Conservation (phyloP, 2,329 filamentous ascomycete species). For the Lachnellula arida region DNA sequence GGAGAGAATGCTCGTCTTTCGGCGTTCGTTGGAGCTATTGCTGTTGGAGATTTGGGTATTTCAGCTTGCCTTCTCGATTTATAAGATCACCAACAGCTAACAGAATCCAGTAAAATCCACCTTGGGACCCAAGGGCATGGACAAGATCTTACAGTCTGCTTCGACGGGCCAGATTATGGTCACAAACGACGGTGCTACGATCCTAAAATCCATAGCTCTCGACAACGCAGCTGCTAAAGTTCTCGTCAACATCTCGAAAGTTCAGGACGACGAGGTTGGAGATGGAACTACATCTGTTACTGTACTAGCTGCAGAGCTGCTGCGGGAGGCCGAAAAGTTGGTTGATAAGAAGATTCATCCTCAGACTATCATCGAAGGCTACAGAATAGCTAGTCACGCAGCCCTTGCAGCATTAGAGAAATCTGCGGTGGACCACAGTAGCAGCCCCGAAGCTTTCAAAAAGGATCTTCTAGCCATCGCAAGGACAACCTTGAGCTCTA, state of each 20-base stretch:
- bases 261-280: slow-evolving; percentile 97
- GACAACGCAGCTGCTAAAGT: slow-evolving; percentile 99
- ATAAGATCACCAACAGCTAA: slow-evolving; percentile 6
- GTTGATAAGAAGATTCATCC: slow-evolving; percentile 98
- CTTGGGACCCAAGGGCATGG: slow-evolving; percentile 96
- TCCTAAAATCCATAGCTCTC: slow-evolving; percentile 95
- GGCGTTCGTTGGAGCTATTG: slow-evolving; percentile 97
- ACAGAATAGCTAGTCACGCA: slow-evolving; percentile 91
- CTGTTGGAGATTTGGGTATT: slow-evolving; percentile 73
- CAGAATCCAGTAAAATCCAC: slow-evolving; percentile 77
- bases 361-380: slow-evolving; percentile 98
- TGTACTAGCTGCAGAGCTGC: slow-evolving; percentile 87
- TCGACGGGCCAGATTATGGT: slow-evolving; percentile 98
- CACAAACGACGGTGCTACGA: slow-evolving; percentile 97
- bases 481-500: slow-evolving; percentile 92
- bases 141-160: slow-evolving; percentile 62
- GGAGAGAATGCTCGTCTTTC: slow-evolving; percentile 97
- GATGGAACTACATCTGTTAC: slow-evolving; percentile 98
- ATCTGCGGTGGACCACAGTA: slow-evolving; percentile 85
- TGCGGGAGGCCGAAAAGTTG: slow-evolving; percentile 94
- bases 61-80: slow-evolving; percentile 4
- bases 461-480: slow-evolving; percentile 88
- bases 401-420: slow-evolving; percentile 80
- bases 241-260: slow-evolving; percentile 97
- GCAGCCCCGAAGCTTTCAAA: slow-evolving; percentile 75